A percentile compares a stretch with the other conserved stretches of the same genome.
phyloP scores from a whole-genome alignment of 208 protist species.

The Novymonas esmeraldas region DNA sequence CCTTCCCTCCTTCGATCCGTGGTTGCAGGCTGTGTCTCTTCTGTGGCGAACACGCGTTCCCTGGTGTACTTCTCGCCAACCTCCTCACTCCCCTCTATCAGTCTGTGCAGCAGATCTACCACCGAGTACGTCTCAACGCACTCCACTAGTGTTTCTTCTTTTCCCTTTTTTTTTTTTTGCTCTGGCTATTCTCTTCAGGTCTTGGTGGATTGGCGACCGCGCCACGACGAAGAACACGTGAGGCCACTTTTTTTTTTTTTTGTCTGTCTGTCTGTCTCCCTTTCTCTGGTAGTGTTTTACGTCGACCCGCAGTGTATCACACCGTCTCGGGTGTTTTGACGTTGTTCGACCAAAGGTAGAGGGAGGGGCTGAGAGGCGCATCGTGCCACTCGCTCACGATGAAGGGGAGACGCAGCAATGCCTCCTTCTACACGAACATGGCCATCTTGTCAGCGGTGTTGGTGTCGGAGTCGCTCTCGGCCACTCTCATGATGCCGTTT shows the following conservation, averaged over 20 bases:
- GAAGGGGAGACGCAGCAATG: background rate
- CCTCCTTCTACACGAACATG: constrained; percentile 36
- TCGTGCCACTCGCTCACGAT: background rate
- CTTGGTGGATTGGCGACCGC: too few species aligned
- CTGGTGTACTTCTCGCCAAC: too few species aligned
- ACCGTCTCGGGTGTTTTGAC: background rate
- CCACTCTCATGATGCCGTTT: constrained; percentile 56
- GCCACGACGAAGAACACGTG: too few species aligned
- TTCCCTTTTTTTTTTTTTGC: background rate
- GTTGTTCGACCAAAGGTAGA: too few species aligned
- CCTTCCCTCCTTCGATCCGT: too few species aligned
- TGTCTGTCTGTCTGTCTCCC: background rate
- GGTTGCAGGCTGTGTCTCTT: too few species aligned
- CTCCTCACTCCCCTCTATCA: too few species aligned
- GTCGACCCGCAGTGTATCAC: background rate
- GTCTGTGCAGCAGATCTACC: too few species aligned
- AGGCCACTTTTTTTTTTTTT: background rate
- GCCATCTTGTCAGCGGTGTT: constrained; percentile 43
- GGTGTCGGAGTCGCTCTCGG: constrained; percentile 54
- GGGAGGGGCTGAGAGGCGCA: background rate
- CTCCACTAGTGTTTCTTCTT: background rate
- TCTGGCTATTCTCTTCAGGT: too few species aligned
- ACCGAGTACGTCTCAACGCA: too few species aligned
- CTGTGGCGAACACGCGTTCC: too few species aligned
- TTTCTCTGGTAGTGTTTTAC: too few species aligned